Evolutionary conservation across 2,329 filamentous ascomycete genomes (phyloP).

Genomic region (Pseudogymnoascus sp.): DNA sequence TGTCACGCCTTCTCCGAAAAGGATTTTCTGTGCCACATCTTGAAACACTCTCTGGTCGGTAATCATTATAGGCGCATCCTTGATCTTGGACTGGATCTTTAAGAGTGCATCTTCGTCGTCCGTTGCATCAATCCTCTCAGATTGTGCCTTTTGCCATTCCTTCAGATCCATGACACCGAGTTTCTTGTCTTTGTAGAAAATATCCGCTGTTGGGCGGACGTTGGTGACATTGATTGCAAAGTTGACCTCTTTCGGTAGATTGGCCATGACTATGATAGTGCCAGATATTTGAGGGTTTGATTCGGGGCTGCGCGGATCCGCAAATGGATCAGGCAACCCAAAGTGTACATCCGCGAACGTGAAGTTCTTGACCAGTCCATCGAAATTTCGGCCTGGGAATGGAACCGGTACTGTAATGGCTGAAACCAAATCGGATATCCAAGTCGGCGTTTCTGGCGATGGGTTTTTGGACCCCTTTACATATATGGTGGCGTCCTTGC

Average conservation of each 20-base stretch:
- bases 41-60: conserved; percentile 74
- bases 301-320: conserved; percentile 66
- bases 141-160: conserved; percentile 80
- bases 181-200: conserved; percentile 70
- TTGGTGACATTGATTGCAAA: conserved; percentile 72
- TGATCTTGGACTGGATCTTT: conserved; percentile 67
- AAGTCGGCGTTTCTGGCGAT: conserved; percentile 63
- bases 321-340: conserved; percentile 71
- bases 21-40: conserved; percentile 70
- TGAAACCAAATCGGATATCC: conserved; percentile 74
- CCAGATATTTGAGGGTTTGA: conserved; percentile 76
- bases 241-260: conserved; percentile 78
- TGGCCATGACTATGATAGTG: conserved; percentile 71
- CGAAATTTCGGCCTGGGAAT: conserved; percentile 74
- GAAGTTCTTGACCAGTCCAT: conserved; percentile 80
- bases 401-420: conserved; percentile 79
- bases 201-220: conserved; percentile 70
- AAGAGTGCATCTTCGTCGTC: conserved; percentile 55
- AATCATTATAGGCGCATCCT: conserved; percentile 74
- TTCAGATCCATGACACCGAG: conserved; percentile 73
- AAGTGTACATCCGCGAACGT: conserved; percentile 82
- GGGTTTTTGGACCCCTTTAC: conserved; percentile 70
- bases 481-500: conserved; percentile 71
- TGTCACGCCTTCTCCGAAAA: conserved; percentile 63
- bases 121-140: conserved; percentile 57